Conservation (phyloP, 192 early-diverging fungal genomes). For the Dissophora ornata region DNA sequence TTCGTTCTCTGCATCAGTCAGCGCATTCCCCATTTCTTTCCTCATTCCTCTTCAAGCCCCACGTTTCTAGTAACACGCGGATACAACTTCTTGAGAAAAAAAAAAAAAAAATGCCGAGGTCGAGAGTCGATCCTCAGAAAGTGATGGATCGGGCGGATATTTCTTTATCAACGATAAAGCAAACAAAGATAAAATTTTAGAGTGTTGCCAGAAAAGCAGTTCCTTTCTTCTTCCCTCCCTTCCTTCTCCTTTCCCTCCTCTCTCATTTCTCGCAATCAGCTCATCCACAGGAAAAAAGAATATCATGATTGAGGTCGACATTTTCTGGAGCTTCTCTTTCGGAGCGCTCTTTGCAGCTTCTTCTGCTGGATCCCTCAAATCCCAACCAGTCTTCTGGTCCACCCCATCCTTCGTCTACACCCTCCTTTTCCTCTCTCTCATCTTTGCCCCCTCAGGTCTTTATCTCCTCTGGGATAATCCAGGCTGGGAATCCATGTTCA, state of each 20-base stretch:
- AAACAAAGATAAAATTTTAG: too few relatives aligned
- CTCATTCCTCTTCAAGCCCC: too few relatives aligned
- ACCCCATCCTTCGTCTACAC: constrained; percentile 50
- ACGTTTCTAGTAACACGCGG: too few relatives aligned
- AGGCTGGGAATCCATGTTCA: constrained; percentile 53
- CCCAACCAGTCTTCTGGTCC: constrained; percentile 16
- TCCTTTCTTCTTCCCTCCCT: background rate
- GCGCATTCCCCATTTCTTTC: too few relatives aligned
- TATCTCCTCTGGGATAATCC: constrained; percentile 54
- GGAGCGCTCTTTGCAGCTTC: constrained; percentile 31
- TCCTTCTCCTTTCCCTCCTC: background rate
- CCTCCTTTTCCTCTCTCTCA: constrained; percentile 48
- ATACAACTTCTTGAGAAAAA: too few relatives aligned
- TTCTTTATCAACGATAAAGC: too few relatives aligned
- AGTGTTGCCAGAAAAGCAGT: too few relatives aligned
- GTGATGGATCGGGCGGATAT: too few relatives aligned
- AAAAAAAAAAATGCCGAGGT: too few relatives aligned
- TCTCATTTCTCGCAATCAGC: constrained; percentile 3
- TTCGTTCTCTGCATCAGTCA: too few relatives aligned
- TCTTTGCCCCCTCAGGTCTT: constrained; percentile 53
- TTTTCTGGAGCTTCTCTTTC: constrained; percentile 52
- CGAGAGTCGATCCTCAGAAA: too few relatives aligned
- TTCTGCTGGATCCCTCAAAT: constrained; percentile 35
- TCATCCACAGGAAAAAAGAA: too few relatives aligned
- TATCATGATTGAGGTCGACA: constrained; percentile 50